Evolutionary conservation across 495 filamentous ascomycete species (phyloP).

Genomic region (Hypoxylon trugodes): DNA sequence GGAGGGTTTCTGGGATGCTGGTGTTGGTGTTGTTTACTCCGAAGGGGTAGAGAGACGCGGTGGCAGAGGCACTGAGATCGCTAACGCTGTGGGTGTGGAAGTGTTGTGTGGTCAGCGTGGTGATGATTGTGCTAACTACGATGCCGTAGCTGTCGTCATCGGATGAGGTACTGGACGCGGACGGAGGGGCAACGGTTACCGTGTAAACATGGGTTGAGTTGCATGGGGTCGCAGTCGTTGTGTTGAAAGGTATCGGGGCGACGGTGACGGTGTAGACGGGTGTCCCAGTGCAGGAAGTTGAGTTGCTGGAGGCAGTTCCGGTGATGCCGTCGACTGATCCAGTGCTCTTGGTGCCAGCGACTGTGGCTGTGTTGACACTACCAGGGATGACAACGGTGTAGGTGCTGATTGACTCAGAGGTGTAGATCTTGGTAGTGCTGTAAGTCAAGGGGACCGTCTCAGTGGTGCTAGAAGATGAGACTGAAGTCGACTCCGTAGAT

Average conservation of each 20-base stretch:
- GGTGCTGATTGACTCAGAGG: not conserved
- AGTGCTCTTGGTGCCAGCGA: conserved; percentile 17
- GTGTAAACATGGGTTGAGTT: not conserved
- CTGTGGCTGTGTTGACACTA: conserved; percentile 3
- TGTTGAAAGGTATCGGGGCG: no score
- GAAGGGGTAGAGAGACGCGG: conserved; percentile 1
- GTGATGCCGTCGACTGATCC: conserved; percentile 14
- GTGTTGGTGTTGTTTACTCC: conserved; percentile 3
- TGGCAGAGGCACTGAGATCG: conserved; percentile 5
- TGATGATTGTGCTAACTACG: conserved; percentile 17
- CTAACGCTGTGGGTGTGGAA: conserved; percentile 11
- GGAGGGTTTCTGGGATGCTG: conserved; percentile 6
- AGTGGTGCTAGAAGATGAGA: conserved; percentile 4
- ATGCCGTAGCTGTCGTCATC: conserved; percentile 5
- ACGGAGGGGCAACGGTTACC: not conserved
- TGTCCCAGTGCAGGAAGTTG: not conserved
- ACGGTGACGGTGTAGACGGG: not conserved
- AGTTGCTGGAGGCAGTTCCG: not conserved
- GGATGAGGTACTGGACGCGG: not conserved
- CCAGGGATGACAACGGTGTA: not conserved
- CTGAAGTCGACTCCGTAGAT: not conserved
- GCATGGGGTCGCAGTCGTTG: not conserved
- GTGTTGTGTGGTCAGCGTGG: conserved; percentile 9
- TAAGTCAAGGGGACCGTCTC: not conserved
- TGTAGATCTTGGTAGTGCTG: conserved; percentile 1